Conservation (phyloP, 345 rosid genomes). For the Gossypium ekmanianum region DNA sequence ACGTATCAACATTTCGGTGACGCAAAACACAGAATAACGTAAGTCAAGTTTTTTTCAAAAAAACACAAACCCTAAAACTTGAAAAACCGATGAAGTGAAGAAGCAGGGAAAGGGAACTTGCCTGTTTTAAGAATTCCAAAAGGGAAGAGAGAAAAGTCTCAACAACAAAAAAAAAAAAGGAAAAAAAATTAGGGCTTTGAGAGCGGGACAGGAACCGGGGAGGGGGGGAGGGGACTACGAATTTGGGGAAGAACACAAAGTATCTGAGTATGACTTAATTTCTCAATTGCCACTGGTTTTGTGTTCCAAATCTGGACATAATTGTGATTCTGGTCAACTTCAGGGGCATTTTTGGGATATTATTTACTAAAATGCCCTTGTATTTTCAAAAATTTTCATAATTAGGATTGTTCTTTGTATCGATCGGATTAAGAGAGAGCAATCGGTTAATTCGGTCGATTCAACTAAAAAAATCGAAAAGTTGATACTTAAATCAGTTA, state of each 20-base stretch:
- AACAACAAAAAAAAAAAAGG: neutral
- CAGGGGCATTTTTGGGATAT: neutral
- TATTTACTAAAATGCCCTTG: neutral
- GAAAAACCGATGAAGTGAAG: neutral
- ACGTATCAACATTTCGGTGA: neutral
- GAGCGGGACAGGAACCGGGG: neutral
- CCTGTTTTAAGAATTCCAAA: slow-evolving; percentile 1
- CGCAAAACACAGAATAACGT: neutral
- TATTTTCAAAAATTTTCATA: neutral
- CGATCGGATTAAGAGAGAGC: no score
- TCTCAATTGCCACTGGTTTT: slow-evolving; percentile 11
- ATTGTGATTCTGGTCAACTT: slow-evolving; percentile 4
- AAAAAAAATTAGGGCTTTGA: neutral
- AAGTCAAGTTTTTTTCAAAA: neutral
- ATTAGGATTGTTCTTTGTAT: no score
- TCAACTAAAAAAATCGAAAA: no score
- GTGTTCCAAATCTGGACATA: neutral
- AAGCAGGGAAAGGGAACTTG: slow-evolving; percentile 12
- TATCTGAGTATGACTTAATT: neutral
- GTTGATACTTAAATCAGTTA: no score
- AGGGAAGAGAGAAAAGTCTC: neutral
- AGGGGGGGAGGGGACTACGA: neutral
- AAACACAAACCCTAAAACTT: neutral
- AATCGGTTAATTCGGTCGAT: no score
- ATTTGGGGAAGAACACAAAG: neutral